Conservation (phyloP, 106 monocot species). For the Phalaenopsis aphrodite region DNA sequence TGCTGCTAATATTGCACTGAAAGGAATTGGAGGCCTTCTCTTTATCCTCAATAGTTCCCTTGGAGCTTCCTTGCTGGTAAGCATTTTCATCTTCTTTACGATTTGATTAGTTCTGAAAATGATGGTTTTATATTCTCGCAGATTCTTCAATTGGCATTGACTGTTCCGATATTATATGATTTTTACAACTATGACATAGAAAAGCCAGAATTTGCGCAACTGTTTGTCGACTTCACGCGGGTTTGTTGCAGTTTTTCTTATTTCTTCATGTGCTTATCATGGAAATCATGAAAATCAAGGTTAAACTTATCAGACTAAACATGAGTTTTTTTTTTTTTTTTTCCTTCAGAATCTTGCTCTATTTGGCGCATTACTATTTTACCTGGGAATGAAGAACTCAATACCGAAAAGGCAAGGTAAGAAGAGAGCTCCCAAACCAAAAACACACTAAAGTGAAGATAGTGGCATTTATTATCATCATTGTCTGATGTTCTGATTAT, state of each 20-base stretch:
- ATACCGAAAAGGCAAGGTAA: constrained; percentile 31
- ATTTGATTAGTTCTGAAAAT: background rate
- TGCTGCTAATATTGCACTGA: constrained; percentile 27
- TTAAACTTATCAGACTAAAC: background rate
- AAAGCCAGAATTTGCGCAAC: constrained; percentile 34
- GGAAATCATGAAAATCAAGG: background rate
- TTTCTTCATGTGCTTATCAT: background rate
- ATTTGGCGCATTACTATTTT: constrained; percentile 60
- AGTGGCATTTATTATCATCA: background rate
- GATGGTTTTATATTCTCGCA: constrained; percentile 1
- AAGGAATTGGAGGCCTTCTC: constrained; percentile 41
- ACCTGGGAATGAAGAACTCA: constrained; percentile 64
- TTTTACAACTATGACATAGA: constrained; percentile 66
- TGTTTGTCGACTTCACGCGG: constrained; percentile 56
- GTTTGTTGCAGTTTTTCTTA: constrained; percentile 11
- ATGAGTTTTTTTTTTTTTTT: background rate
- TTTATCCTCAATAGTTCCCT: constrained; percentile 34
- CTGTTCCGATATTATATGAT: constrained; percentile 43
- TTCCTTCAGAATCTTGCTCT: constrained; percentile 48
- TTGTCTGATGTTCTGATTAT: background rate
- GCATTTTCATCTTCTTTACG: background rate
- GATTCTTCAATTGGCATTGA: constrained; percentile 45
- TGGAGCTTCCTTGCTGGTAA: constrained; percentile 46
- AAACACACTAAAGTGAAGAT: constrained; percentile 23
- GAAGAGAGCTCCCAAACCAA: constrained; percentile 50